These are phyloP conservation scores for Pezicula carpinea DNA, from an alignment of 2,329 filamentous ascomycete genomes.

Conservation along the genomic window DNA sequence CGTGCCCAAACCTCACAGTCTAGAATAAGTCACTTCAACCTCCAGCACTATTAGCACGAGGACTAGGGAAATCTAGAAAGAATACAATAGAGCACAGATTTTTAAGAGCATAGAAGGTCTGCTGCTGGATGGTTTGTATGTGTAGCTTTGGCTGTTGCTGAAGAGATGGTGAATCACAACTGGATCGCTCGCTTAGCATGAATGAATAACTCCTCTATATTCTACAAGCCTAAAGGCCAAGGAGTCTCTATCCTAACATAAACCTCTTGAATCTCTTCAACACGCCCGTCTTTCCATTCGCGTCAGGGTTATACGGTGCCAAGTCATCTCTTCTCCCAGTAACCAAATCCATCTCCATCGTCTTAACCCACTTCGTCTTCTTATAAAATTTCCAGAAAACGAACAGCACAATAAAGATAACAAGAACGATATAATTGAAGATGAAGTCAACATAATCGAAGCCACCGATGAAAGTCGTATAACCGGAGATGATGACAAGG, in stretches of 20 bases:
- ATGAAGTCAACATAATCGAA: slow-evolving; percentile 47
- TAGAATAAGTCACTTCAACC: too few relatives aligned
- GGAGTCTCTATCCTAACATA: not conserved
- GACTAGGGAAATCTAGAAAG: too few relatives aligned
- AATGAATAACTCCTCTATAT: not conserved
- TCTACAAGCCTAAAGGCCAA: not conserved
- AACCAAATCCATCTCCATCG: not conserved
- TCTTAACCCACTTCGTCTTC: not conserved
- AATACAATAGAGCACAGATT: too few relatives aligned
- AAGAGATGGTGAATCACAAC: too few relatives aligned
- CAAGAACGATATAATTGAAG: slow-evolving; percentile 49
- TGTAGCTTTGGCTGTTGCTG: too few relatives aligned
- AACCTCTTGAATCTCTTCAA: not conserved
- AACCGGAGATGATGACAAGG: slow-evolving; percentile 48
- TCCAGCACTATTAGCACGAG: too few relatives aligned
- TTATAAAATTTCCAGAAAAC: slow-evolving; percentile 41
- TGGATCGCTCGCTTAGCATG: not conserved
- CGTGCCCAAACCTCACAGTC: too few relatives aligned
- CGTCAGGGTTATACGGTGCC: not conserved
- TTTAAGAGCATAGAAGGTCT: too few relatives aligned
- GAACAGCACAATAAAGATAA: slow-evolving; percentile 42
- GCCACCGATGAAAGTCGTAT: slow-evolving; percentile 44
- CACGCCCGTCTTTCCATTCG: not conserved
- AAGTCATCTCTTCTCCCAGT: not conserved
- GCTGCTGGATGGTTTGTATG: too few relatives aligned